Evolutionary conservation across 2,329 filamentous ascomycete species (phyloP).

Genomic region (Tolypocladium tundrense): DNA sequence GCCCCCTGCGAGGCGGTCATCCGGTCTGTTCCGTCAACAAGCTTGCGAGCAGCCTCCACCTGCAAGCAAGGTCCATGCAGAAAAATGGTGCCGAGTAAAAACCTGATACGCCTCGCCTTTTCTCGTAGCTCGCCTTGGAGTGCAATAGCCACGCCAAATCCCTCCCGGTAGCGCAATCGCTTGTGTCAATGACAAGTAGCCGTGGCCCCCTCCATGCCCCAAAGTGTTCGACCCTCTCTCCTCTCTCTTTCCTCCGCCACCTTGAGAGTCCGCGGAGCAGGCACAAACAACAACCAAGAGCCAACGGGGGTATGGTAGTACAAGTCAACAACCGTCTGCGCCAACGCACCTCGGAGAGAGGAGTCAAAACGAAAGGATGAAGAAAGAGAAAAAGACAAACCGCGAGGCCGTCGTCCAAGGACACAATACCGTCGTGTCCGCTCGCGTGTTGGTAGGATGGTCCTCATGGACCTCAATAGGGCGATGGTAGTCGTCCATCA

Average conservation of each 20-base stretch:
- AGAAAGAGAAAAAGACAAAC: slow-evolving; percentile 8
- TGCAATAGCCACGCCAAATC: slow-evolving; percentile 4
- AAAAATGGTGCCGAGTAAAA: slow-evolving; percentile 7
- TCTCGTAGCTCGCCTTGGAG: slow-evolving; percentile 6
- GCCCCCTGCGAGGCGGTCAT: slow-evolving; percentile 9
- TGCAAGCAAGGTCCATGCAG: slow-evolving; percentile 3
- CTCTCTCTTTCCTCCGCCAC: slow-evolving; percentile 10
- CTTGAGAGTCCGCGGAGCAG: slow-evolving; percentile 18
- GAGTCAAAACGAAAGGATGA: slow-evolving; percentile 7
- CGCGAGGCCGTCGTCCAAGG: slow-evolving; percentile 6
- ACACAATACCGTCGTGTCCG: slow-evolving; percentile 8
- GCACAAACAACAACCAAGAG: slow-evolving; percentile 16
- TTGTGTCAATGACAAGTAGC: slow-evolving; percentile 4
- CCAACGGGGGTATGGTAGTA: slow-evolving; percentile 18
- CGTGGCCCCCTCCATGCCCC: not conserved
- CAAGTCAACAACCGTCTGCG: slow-evolving; percentile 15
- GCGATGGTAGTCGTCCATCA: slow-evolving; percentile 14
- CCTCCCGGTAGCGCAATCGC: slow-evolving; percentile 2
- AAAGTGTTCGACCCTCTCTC: not conserved
- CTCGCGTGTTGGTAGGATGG: slow-evolving; percentile 4
- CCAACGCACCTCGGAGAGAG: slow-evolving; percentile 6
- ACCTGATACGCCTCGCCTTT: slow-evolving; percentile 11
- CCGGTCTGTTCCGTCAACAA: slow-evolving; percentile 14
- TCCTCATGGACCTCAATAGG: not conserved
- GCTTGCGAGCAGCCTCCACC: slow-evolving; percentile 14